A percentile compares a stretch with the other conserved stretches of the same genome.
Conservation (phyloP, 2,329 filamentous ascomycete species). For the Leptodontidium sp. region DNA sequence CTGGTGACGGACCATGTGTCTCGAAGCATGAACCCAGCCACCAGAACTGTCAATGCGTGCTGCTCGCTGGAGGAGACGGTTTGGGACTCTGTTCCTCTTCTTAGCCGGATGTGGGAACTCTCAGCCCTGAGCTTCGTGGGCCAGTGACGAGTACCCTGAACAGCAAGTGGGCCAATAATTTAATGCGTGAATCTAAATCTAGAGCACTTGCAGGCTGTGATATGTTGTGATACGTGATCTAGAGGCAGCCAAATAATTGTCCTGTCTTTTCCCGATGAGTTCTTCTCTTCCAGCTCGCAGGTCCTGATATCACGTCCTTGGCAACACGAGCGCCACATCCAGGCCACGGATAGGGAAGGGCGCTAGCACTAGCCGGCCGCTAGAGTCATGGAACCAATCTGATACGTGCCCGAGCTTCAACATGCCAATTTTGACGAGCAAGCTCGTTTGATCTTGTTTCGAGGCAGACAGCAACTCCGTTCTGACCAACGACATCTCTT, state of each 20-base stretch:
- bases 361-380: conserved; percentile 2
- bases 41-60: not conserved
- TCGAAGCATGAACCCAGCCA: conserved; percentile 8
- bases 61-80: conserved; percentile 4
- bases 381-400: conserved; percentile 15
- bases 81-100: conserved; percentile 8
- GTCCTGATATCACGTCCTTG: conserved; percentile 16
- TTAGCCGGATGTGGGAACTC: not conserved
- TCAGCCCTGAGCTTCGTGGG: not conserved
- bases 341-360: not conserved
- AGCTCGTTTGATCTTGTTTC: conserved; percentile 30
- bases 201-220: not conserved
- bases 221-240: not conserved
- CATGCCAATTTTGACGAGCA: conserved; percentile 2
- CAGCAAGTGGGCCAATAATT: not conserved
- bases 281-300: not conserved
- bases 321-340: conserved; percentile 1
- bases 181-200: not conserved
- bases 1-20: conserved; percentile 1
- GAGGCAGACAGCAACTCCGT: conserved; percentile 15
- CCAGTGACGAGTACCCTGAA: not conserved
- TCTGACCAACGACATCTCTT: conserved; percentile 1
- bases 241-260: not conserved
- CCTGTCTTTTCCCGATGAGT: not conserved
- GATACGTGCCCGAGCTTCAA: conserved; percentile 21